These are phyloP conservation scores for Litchi chinensis DNA, from an alignment of 345 rosid species.

Conservation along the genomic window DNA sequence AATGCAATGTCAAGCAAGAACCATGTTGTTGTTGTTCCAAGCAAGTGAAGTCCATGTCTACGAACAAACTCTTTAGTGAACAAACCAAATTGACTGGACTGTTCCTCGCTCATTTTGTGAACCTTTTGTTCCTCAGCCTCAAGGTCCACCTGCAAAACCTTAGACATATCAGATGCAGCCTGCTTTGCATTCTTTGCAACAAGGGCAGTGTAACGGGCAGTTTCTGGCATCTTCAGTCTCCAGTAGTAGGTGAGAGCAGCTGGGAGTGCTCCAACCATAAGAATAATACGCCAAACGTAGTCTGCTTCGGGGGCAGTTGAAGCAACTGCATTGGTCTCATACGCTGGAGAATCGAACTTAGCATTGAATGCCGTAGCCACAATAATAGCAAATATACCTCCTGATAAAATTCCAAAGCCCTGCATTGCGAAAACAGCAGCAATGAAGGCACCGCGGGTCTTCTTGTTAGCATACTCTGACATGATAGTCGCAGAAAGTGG, in stretches of 20 bases:
- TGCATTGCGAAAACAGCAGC: conserved; percentile 98
- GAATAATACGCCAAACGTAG: conserved; percentile 77
- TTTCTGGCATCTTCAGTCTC: conserved; percentile 88
- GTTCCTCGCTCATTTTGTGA: conserved; percentile 19
- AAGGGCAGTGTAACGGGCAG: conserved; percentile 87
- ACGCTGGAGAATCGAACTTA: conserved; percentile 54
- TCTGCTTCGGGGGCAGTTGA: conserved; percentile 76
- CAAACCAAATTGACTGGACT: conserved; percentile 51
- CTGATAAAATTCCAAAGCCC: conserved; percentile 81
- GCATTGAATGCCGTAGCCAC: conserved; percentile 55
- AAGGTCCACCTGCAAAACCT: conserved; percentile 70
- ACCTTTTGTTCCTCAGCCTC: conserved; percentile 54
- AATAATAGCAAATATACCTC: conserved; percentile 68
- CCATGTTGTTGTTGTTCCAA: conserved; percentile 85
- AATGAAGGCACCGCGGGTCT: conserved; percentile 85
- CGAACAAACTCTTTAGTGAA: conserved; percentile 55
- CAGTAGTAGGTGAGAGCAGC: conserved; percentile 83
- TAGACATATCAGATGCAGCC: conserved; percentile 83
- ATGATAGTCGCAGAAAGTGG: conserved; percentile 84
- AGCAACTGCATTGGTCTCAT: conserved; percentile 39
- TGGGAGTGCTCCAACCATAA: conserved; percentile 83
- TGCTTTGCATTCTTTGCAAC: conserved; percentile 73
- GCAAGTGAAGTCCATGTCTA: conserved; percentile 82
- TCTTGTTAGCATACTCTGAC: conserved; percentile 89
- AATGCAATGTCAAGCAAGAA: conserved; percentile 85